Conservation (phyloP, 23 red algal species). For the Agarophyton chilense region DNA sequence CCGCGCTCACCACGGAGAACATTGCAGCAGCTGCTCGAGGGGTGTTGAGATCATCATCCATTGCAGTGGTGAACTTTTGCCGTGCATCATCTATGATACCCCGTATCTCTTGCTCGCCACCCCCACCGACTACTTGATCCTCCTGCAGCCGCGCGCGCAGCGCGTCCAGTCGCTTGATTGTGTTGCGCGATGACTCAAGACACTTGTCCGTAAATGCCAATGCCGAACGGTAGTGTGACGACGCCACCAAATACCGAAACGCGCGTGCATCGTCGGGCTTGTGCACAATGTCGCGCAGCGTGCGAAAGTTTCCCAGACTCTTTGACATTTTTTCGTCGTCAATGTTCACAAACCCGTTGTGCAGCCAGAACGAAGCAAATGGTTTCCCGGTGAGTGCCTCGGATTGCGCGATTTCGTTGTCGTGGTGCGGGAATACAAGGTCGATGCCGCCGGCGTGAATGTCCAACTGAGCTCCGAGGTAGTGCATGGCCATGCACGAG, state of each 20-base stretch:
- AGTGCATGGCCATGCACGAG: constrained; percentile 97
- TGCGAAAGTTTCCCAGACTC: constrained; percentile 89
- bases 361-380: constrained; percentile 91
- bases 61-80: constrained; percentile 54
- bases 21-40: constrained; percentile 87
- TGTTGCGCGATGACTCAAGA: constrained; percentile 68
- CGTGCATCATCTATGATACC: constrained; percentile 1
- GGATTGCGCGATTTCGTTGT: constrained; percentile 97
- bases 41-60: constrained; percentile 99
- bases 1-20: constrained; percentile 70
- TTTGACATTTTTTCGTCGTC: constrained; percentile 98
- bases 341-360: constrained; percentile 99
- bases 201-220: constrained; percentile 78
- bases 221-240: constrained; percentile 92
- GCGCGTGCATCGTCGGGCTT: constrained; percentile 74
- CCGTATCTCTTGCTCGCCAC: background rate
- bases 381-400: constrained; percentile 74
- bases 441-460: constrained; percentile 97
- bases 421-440: constrained; percentile 98
- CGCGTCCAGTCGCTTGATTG: constrained; percentile 82
- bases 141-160: constrained; percentile 61
- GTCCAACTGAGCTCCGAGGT: constrained; percentile 86
- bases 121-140: background rate
- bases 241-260: constrained; percentile 87
- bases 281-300: constrained; percentile 77